Base-by-base conservation (phyloP, 192 early-diverging fungal species). In the Linderina pennispora region DNA sequence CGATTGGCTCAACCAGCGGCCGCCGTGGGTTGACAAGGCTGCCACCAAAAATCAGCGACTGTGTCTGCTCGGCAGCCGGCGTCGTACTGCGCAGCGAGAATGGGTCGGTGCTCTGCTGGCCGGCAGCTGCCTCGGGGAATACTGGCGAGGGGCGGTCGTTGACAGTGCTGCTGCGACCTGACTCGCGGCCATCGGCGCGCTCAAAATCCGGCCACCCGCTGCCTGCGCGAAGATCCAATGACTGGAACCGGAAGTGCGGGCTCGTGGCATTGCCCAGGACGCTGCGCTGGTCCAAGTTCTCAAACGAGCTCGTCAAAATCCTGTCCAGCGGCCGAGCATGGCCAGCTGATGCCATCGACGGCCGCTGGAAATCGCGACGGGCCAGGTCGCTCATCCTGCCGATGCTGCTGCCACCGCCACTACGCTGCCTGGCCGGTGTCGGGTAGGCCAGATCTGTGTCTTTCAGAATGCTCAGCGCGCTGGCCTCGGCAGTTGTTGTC, bases 391-490 rank as follows among this genome's bases (percentile, higher is more conserved):
- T 43, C 23, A 45, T 53, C 8, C 23, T 39, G 2, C 42, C 36
- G 16, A 42, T 20, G 9, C 21, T 24, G 14, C 26, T 15, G n/a
- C n/a, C n/a, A n/a, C n/a, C n/a, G n/a, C n/a, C n/a, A n/a, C n/a
- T n/a, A n/a, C n/a, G n/a, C n/a, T 42, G 33, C 8, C 45, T 48
- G 34, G 50, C 50, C 1, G 69, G 69, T 10, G 57, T 61, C 8
- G 69, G 62, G 22, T 73, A 73, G 1, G 69, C 69, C 3, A 73
- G 58, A 24, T 73, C 69, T 0, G 69, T 73, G 31, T 65, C 69
- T 34, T 65, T 73, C 14, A 73, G 43, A 21, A 73, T 73, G 44
- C 69, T 73, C 38, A 73, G 41, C 13, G 69, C 69, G 32, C 69
- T 73, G 16, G 69, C 56, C 32, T 73, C 69, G 0, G 69, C 69